A percentile compares a stretch with the other conserved stretches of the same genome.
Conservation (phyloP, 768 basidiomycete genomes). For the Tricholoma hemisulphureum region DNA sequence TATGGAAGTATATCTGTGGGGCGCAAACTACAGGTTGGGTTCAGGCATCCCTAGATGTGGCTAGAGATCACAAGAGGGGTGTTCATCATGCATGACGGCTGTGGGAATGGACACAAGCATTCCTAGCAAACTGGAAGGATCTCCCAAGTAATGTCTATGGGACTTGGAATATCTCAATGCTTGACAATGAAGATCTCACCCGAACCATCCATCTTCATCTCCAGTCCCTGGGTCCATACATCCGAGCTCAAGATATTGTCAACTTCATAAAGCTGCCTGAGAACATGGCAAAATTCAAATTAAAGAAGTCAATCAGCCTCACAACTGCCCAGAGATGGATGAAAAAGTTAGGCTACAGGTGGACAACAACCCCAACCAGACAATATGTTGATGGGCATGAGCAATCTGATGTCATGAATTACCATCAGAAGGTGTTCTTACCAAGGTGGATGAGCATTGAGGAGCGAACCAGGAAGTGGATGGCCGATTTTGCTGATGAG, state of each 20-base stretch:
- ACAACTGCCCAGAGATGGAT: slow-evolving; percentile 24
- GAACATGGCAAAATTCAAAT: slow-evolving; percentile 4
- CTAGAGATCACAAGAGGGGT: slow-evolving; percentile 1
- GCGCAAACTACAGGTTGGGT: background rate
- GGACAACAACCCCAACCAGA: slow-evolving; percentile 14
- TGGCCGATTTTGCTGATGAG: background rate
- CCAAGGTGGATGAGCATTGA: background rate
- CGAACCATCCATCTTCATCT: slow-evolving; percentile 9
- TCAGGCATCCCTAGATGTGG: slow-evolving; percentile 1
- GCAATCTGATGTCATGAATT: slow-evolving; percentile 26
- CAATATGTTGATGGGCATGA: slow-evolving; percentile 15
- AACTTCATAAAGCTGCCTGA: slow-evolving; percentile 10
- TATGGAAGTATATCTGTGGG: slow-evolving; percentile 8
- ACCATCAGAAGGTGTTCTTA: slow-evolving; percentile 25
- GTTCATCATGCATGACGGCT: slow-evolving; percentile 1
- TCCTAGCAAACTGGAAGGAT: background rate
- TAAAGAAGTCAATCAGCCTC: slow-evolving; percentile 12
- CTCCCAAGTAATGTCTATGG: slow-evolving; percentile 1
- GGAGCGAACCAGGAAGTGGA: background rate
- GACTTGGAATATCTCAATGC: background rate
- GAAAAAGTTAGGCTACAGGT: slow-evolving; percentile 17
- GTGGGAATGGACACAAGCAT: slow-evolving; percentile 1
- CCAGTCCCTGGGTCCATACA: slow-evolving; percentile 19
- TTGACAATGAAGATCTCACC: slow-evolving; percentile 16
- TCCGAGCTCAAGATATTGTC: slow-evolving; percentile 21